Conservation (phyloP, 148 eudicot species). For the Diospyros kaki region DNA sequence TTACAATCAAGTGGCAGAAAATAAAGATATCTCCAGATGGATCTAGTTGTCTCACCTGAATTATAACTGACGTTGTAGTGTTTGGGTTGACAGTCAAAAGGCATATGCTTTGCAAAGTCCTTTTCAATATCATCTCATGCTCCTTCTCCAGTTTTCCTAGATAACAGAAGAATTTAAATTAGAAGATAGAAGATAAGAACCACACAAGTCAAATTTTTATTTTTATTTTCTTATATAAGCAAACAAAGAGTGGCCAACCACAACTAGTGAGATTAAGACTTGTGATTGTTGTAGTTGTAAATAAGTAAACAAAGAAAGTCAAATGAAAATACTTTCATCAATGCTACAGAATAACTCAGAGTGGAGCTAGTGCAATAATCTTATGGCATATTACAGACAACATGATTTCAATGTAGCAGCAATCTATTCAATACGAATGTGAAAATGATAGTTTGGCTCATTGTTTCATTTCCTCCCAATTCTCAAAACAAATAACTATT, state of each 20-base stretch:
- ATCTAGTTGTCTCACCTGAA: conserved; percentile 52
- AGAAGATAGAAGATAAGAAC: neutral
- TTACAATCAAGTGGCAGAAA: neutral
- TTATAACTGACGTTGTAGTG: conserved; percentile 75
- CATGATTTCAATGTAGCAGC: neutral
- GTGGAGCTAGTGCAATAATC: neutral
- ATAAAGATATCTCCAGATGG: conserved; percentile 3
- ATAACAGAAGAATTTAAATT: conserved; percentile 5
- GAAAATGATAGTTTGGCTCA: neutral
- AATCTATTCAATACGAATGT: no score
- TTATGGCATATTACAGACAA: neutral
- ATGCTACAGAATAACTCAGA: neutral
- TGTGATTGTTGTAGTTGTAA: no score
- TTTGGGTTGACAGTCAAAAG: conserved; percentile 70
- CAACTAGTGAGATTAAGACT: no score
- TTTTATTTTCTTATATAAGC: no score
- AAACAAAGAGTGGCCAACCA: no score
- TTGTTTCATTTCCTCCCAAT: neutral
- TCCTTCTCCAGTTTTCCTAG: conserved; percentile 84
- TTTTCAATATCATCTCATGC: conserved; percentile 82
- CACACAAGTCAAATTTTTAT: neutral
- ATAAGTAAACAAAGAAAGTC: neutral
- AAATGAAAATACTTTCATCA: neutral
- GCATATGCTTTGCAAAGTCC: conserved; percentile 87
- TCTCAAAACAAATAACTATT: neutral